A percentile compares a stretch with the other conserved stretches of the same genome.
These are phyloP conservation scores for Colletotrichum horii DNA, from an alignment of 2,329 filamentous ascomycete genomes.

Conservation along the genomic window DNA sequence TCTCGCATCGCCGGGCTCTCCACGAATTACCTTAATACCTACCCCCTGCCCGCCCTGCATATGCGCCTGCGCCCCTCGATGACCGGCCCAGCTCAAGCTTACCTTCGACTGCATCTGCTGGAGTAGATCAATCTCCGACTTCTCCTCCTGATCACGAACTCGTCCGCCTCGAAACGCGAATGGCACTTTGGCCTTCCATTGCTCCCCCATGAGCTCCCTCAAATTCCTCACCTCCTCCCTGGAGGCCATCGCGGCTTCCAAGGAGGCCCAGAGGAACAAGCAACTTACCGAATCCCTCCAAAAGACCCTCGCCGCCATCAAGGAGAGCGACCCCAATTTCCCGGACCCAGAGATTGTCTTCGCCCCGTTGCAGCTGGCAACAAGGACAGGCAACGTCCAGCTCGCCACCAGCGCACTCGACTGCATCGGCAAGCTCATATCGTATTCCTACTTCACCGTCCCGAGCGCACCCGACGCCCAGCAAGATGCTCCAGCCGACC, in stretches of 20 bases:
- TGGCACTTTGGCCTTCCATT: conserved; percentile 45
- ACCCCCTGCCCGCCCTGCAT: conserved; percentile 9
- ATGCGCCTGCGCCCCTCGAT: conserved; percentile 21
- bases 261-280: conserved; percentile 88
- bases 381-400: conserved; percentile 82
- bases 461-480: conserved; percentile 52
- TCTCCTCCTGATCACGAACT: neutral
- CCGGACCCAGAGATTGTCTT: conserved; percentile 94
- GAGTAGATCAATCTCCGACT: neutral
- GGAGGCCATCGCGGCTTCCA: conserved; percentile 89
- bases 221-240: conserved; percentile 95
- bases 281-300: conserved; percentile 82
- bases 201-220: conserved; percentile 83
- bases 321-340: conserved; percentile 78
- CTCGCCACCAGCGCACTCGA: conserved; percentile 91
- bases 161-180: conserved; percentile 34
- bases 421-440: conserved; percentile 98
- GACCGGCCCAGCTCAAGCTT: conserved; percentile 12
- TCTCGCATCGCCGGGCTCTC: neutral
- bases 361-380: conserved; percentile 86
- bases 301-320: conserved; percentile 84
- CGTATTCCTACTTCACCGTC: conserved; percentile 96
- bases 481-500: conserved; percentile 47
- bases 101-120: neutral
- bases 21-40: neutral